Evolutionary conservation across 2,329 filamentous ascomycete species (phyloP).

Genomic region (Colletotrichum cereale): DNA sequence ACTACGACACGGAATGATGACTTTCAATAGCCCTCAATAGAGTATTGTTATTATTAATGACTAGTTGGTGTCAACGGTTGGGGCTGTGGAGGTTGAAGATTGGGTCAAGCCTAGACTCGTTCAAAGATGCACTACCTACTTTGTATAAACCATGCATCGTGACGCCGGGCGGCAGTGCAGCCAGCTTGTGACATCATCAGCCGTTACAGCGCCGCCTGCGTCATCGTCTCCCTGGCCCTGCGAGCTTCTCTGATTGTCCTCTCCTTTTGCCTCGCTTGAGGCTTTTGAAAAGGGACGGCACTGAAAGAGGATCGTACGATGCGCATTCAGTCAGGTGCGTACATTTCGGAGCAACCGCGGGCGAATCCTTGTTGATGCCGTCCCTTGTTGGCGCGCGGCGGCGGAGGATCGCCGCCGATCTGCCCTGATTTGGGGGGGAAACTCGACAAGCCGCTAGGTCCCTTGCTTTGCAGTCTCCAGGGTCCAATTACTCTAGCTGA

Average conservation of each 20-base stretch:
- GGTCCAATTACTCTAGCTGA: conserved; percentile 13
- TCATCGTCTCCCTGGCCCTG: background rate
- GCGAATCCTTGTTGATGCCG: background rate
- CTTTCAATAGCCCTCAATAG: background rate
- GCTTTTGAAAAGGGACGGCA: too few relatives aligned
- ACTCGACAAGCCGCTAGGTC: background rate
- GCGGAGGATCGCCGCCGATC: conserved; percentile 10
- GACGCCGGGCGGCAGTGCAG: background rate
- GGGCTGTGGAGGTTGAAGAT: background rate
- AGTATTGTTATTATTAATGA: background rate
- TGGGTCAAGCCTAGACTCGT: background rate
- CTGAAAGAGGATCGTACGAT: conserved; percentile 6
- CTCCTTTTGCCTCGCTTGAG: background rate
- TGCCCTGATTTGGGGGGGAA: background rate
- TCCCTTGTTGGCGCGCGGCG: background rate
- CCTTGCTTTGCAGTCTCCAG: conserved; percentile 1
- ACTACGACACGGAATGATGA: background rate
- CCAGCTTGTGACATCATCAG: conserved; percentile 13
- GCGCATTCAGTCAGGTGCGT: background rate
- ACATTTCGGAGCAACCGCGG: too few relatives aligned
- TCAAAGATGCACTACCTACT: background rate
- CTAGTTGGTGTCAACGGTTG: background rate
- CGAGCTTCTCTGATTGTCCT: background rate
- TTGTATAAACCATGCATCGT: too few relatives aligned
- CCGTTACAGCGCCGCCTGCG: background rate